Evolutionary conservation across 352 stramenopile species (phyloP), one percentile per base, ranked within the genome.

Genomic region (Pythium coloratum): DNA sequence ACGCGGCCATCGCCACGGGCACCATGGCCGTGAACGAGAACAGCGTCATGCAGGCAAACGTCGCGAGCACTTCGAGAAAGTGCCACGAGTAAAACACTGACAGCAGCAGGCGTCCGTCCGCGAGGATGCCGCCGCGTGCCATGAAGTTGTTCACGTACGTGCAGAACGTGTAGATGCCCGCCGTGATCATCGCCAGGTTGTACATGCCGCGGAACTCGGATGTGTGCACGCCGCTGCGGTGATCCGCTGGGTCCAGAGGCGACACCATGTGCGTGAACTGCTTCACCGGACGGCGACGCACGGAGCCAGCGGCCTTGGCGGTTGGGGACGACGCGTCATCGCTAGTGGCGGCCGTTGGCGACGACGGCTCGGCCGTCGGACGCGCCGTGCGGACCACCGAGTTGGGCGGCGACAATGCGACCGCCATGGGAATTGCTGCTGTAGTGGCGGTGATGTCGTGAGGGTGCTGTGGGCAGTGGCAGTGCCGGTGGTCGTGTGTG

Each of bases 191-290:
- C 30, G 82, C 81, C 28, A 93, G 58, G 70, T 93, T 90, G 81
- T 91, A 93, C 62, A 90, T 77, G 5, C 82, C 82, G 18, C 82
- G 81, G 57, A 93, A 93, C 65, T 91, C 81, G 71, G 81, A 90
- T 69, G 74, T 81, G 76, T 91, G 80, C 34, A 93, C 80, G n/a
- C 75, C 78, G 1, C 80, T 88, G 57, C 81, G 85, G 42, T 69
- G 57, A 67, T 93, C 85, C 6, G 85, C 82, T 5, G 81, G 82
- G 55, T 93, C 82, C 46, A 93, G 30, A 13, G 80, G 83, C 28
- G 85, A 93, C 55, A 91, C 80, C 16, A 78, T 80, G 28, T 75
- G 70, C 10, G 73, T 64, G 53, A 92, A 90, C 64, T 86, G 82
- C 68, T 90, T 89, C 56, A 88, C 76, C 3, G 75, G 58, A 1